Evolutionary conservation across 345 rosid genomes (phyloP), one percentile per base, ranked within the genome.

Genomic region (Eucalyptus urophylla): DNA sequence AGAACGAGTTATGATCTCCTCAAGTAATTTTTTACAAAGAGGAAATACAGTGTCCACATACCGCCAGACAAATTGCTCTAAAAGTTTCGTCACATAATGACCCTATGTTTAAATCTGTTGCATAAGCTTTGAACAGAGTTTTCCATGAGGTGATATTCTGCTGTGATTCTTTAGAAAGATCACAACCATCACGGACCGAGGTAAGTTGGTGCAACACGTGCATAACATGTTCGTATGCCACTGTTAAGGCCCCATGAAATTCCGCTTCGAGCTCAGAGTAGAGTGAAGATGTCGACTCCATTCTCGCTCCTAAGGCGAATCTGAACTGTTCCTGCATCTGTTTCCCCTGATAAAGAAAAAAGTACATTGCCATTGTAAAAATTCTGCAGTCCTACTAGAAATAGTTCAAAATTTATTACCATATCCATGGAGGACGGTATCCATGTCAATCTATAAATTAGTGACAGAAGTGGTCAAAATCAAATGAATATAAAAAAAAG

Each of bases 121-220:
- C 90, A 87, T 91, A 89, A 90, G 93, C 92, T 89, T 92, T 92
- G 89, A 95, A 95, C 87, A 95, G 88, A 91, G 88, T 72, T 91
- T 93, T 96, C 98, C 99, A 98, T 16, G 92, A 92, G 54, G 97
- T 93, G 87, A 98, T 90, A 81, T 90, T 93, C 90, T 87, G 91
- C 69, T 69, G 81, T 54, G 90, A 91, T 76, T 92, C 96, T 90
- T 93, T 94, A 56, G 94, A 87, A 86, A 87, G 87, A 89, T 88
- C 67, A 89, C 49, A 72, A n/a, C 83, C 92, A 89, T 90, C 88
- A 88, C 87, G 80, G 88, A 91, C 60, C 49, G 92, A 92, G 65
- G 93, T 89, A 87, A 94, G 92, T 86, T 91, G 95, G 90, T 88
- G 93, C 90, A 95, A 49, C 89, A 91, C 93, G 87, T 92, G 92